Evolutionary conservation across 345 rosid species (phyloP).

Genomic region (Stellera chamaejasme): DNA sequence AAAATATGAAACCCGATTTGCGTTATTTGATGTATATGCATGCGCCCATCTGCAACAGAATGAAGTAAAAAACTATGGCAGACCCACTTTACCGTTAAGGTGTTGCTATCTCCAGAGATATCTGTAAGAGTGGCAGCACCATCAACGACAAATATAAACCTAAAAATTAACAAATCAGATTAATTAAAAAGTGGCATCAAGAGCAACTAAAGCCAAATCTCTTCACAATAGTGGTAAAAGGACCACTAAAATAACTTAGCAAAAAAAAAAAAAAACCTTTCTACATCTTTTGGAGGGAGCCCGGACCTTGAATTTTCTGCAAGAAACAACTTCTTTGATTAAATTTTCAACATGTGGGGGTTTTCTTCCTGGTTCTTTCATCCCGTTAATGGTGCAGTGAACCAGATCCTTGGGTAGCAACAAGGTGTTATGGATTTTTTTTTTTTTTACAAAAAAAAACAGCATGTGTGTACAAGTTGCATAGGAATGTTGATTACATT

Average conservation of each 20-base stretch:
- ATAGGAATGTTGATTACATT: background rate
- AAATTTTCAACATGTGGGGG: too few species aligned
- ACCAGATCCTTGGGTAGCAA: background rate
- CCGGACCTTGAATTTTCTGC: conserved; percentile 80
- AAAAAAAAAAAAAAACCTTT: conserved; percentile 40
- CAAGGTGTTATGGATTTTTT: background rate
- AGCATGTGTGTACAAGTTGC: background rate
- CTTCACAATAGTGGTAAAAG: too few species aligned
- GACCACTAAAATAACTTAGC: background rate
- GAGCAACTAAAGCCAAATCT: too few species aligned
- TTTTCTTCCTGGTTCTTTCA: too few species aligned
- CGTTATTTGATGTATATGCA: too few species aligned
- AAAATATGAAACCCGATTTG: conserved; percentile 11
- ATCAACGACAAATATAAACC: conserved; percentile 73
- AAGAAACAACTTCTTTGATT: conserved; percentile 13
- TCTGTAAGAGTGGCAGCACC: conserved; percentile 50
- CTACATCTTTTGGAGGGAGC: conserved; percentile 45
- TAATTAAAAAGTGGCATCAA: conserved; percentile 5
- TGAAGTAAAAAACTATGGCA: too few species aligned
- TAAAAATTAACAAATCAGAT: conserved; percentile 17
- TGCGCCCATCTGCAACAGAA: too few species aligned
- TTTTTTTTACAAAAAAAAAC: background rate
- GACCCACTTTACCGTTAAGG: conserved; percentile 38
- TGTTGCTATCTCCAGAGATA: conserved; percentile 32
- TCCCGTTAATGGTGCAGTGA: background rate